phyloP scores from a whole-genome alignment of 176 grass and related monocot species.

The Guadua angustifolia region DNA sequence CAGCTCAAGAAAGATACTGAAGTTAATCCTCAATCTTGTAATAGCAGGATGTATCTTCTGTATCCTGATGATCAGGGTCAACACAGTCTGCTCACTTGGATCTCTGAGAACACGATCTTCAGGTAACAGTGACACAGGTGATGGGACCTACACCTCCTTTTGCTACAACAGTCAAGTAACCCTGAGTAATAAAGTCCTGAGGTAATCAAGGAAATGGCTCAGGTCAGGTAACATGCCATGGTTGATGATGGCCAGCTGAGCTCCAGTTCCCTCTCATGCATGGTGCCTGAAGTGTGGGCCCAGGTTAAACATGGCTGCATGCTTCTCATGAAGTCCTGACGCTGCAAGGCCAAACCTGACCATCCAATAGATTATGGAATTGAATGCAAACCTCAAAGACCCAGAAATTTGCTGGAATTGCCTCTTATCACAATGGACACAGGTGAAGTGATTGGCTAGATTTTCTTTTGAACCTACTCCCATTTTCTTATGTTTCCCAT shows the following conservation, averaged over 20 bases:
- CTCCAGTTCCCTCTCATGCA: slow-evolving; percentile 14
- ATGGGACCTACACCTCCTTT: background rate
- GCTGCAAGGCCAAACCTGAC: background rate
- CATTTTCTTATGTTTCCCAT: background rate
- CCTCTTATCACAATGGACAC: background rate
- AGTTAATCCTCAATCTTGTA: background rate
- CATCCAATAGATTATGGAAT: background rate
- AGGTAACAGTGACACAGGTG: background rate
- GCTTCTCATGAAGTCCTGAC: slow-evolving; percentile 1
- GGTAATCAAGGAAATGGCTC: background rate
- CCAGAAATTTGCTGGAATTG: background rate
- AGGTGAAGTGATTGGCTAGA: background rate
- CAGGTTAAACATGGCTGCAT: background rate
- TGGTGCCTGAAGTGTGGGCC: background rate
- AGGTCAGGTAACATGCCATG: background rate
- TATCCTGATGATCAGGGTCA: background rate
- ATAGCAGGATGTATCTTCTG: background rate
- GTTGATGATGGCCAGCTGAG: background rate
- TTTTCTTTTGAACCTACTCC: background rate
- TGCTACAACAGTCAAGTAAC: background rate
- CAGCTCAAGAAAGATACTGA: background rate
- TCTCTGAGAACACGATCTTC: background rate
- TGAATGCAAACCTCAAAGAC: slow-evolving; percentile 20
- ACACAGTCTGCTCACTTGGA: background rate
- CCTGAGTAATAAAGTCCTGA: background rate